Evolutionary conservation across 805 yeast genomes (phyloP), one percentile per base, ranked within the genome.

Genomic region (Helenozyma baotianmanensis): DNA sequence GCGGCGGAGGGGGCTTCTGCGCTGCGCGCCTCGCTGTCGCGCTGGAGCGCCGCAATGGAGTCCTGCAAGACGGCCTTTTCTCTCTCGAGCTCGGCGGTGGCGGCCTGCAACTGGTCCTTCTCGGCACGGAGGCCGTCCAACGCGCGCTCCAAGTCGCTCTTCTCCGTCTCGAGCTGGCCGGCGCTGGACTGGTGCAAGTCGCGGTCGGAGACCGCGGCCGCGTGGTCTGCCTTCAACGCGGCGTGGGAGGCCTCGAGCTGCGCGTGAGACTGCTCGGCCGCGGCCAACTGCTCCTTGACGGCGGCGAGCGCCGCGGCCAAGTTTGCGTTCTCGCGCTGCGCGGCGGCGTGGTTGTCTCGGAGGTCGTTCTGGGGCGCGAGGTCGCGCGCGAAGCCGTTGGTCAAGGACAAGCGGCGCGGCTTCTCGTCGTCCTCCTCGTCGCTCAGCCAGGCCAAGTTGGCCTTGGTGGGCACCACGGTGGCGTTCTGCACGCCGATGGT

Each of bases 371-470:
- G 25, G 26, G 14, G 15, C 14, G 7, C 9, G 14, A 7, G 12
- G 4, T 9, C n/a, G 11, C 21, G 29, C 9, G 29, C 22, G 22
- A 33, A 33, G 4, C 34, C 25, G n/a, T 26, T 30, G 15, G 36
- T 29, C 14, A 29, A 29, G 9, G 39, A 36, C 14, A 31, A 18
- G 29, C 50, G 13, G n/a, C 44, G 30, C 15, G 35, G 24, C 7
- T 23, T 21, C 13, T 30, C 31, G 1, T 67, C 74, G 2, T 76
- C 85, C 29, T 81, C 92, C 40, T 82, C 95, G 44, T 82, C 95
- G 33, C 88, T 82, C 11, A 90, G 82, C 88, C 96, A 92, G 3
- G 89, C 80, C 53, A 90, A 68, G 26, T 81, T 77, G 1, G 96
- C 85, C 54, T 83, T 86, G 17, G 82, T 74, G 0, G 97, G 96